Conservation (phyloP, 768 basidiomycete genomes). For the Sporobolomyces pararoseus region DNA sequence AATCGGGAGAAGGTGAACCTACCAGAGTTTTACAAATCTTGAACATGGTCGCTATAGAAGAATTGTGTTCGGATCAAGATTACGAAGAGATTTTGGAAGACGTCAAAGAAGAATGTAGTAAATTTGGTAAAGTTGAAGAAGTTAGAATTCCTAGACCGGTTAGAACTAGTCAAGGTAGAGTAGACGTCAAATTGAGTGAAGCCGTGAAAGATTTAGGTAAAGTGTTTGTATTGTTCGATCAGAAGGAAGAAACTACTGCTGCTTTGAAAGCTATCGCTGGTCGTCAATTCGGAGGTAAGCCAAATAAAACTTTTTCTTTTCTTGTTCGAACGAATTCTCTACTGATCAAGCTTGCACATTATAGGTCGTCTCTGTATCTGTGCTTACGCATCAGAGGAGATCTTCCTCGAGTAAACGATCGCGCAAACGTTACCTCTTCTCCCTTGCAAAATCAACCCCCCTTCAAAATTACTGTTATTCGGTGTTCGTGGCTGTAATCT, state of each 20-base stretch:
- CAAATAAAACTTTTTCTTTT: too few relatives aligned
- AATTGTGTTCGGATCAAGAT: conserved; percentile 81
- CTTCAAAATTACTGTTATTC: too few relatives aligned
- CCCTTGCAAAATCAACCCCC: too few relatives aligned
- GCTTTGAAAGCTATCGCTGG: conserved; percentile 87
- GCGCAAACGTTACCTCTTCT: too few relatives aligned
- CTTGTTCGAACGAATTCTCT: too few relatives aligned
- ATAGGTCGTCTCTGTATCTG: conserved; percentile 41
- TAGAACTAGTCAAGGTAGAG: conserved; percentile 73
- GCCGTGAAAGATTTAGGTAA: conserved; percentile 81
- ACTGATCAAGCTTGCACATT: background rate
- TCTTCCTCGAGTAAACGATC: conserved; percentile 40
- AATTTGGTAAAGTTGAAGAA: conserved; percentile 76
- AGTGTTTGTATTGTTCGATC: conserved; percentile 84
- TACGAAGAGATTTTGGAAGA: conserved; percentile 93
- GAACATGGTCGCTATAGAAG: conserved; percentile 96
- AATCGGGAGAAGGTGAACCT: conserved; percentile 39
- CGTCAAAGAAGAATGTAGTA: conserved; percentile 77
- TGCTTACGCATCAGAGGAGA: conserved; percentile 36
- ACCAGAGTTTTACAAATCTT: conserved; percentile 89
- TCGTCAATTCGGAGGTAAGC: conserved; percentile 41
- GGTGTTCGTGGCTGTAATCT: too few relatives aligned
- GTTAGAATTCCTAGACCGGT: conserved; percentile 82
- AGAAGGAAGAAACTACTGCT: conserved; percentile 60
- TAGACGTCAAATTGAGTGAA: conserved; percentile 60